phyloP scores from a whole-genome alignment of 176 grass and related monocot genomes.

The Rhynchospora tenuis region DNA sequence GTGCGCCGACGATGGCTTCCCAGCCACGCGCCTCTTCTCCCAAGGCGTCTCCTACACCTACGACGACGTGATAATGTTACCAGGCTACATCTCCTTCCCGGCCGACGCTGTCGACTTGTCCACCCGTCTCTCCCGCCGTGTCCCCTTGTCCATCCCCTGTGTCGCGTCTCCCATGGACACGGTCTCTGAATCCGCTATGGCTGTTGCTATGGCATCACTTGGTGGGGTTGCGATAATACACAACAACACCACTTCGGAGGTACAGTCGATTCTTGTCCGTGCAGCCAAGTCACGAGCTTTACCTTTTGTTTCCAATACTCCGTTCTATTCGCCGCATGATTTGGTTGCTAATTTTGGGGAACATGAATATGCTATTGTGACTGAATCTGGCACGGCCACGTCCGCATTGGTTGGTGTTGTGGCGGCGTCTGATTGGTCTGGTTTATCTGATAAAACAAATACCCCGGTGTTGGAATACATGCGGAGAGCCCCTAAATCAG shows the following conservation, averaged over 20 bases:
- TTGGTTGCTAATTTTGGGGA: constrained; percentile 36
- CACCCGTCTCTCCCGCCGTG: constrained; percentile 68
- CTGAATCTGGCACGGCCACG: constrained; percentile 51
- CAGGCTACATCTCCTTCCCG: constrained; percentile 66
- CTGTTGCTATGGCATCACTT: constrained; percentile 76
- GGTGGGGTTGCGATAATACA: constrained; percentile 66
- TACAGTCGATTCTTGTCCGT: constrained; percentile 62
- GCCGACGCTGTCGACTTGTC: constrained; percentile 79
- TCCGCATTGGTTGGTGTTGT: constrained; percentile 59
- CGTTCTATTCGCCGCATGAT: constrained; percentile 42
- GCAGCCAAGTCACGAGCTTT: constrained; percentile 70
- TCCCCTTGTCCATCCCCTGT: constrained; percentile 66
- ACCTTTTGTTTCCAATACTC: constrained; percentile 54
- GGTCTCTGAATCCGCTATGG: constrained; percentile 79
- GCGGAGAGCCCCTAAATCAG: constrained; percentile 38
- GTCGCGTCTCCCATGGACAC: constrained; percentile 98
- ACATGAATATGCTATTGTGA: constrained; percentile 61
- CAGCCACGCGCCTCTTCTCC: constrained; percentile 53
- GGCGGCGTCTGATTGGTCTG: constrained; percentile 37
- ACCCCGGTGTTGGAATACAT: constrained; percentile 51
- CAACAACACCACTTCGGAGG: constrained; percentile 44
- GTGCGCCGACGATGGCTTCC: constrained; percentile 41
- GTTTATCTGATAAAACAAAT: constrained; percentile 5
- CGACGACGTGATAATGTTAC: constrained; percentile 71
- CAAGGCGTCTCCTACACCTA: constrained; percentile 83